Base-by-base conservation (phyloP, 345 rosid genomes). In the Turritis glabra region DNA sequence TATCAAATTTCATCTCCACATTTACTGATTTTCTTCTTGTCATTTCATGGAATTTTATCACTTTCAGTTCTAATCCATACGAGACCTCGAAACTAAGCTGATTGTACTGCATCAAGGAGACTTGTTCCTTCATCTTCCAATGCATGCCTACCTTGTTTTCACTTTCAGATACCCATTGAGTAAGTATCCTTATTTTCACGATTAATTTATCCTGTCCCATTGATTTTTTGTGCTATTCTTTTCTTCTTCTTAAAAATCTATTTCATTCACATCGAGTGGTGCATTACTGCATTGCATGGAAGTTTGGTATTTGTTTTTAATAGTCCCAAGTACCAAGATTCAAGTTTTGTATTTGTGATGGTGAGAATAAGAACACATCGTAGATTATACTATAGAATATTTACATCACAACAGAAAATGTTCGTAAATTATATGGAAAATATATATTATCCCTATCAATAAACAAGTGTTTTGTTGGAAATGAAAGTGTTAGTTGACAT, bases 401-500 rank as follows among this genome's bases (percentile, higher is more conserved):
- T 23, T 51, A 13, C 8, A 52, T 2, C 15, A 30, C 15, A 56
- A 30, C 2, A 56, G 12, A 56, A 23, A 19, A 19, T 11, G 44
- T 23, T 62, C 3, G 30, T 66, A 19, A 51, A 35, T 26, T 15
- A 38, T 23, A 10, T 25, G 17, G 25, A 15, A 27, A 63, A 17
- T 43, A 17, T 10, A 53, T 54, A 5, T 7, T 18, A 48, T 11
- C 13, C 13, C 1, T 48, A 26, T 27, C 11, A 26, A 27, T 53
- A 53, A n/a, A 38, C 38, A 51, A 53, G 44, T 52, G 59, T 66
- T 47, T 65, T 33, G 23, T 48, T 50, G 26, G 68, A 48, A 50
- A 38, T 67, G 54, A n/a, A 51, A 75, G 74, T 50, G 69, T 68
- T 75, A 51, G 79, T 52, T 75, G 57, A 67, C 4, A 60, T 52